Base-by-base conservation (phyloP, 257 asterid species). In the Ballota nigra region DNA sequence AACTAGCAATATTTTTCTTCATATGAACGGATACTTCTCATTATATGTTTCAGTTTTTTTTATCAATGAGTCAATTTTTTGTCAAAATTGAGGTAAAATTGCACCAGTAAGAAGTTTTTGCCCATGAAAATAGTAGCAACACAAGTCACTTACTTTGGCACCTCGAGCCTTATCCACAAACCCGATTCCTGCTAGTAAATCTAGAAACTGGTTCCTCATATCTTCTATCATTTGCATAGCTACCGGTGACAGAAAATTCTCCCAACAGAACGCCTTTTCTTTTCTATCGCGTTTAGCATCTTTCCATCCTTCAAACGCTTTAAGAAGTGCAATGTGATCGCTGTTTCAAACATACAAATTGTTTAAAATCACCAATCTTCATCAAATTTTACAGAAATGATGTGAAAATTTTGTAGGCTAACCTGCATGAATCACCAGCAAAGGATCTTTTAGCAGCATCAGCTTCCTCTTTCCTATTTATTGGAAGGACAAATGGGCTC, bases 381-480 rank as follows among this genome's bases (percentile, higher is more conserved):
- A 67, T 13, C 33, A 26, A 57, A 12, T 52, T 49, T 16, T 16
- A 16, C 10, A 49, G 23, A 18, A 15, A 13, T 45, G 15, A 10
- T 22, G 28, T 23, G 76, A 75, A 68, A 63, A 33, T 33, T 8
- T 2, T 52, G 70, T 15, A 70, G 71, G 65, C 84, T 75, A 77
- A 94, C 99, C 99, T 94, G 97, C 97, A 89, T 6, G 97, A 91
- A 78, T 91, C 97, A 61, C 93, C 99, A 74, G 97, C 95, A 71
- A 94, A 94, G 40, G 88, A 87, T 82, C 90, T 86, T 78, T 91
- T 94, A 4, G 97, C 97, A 69, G 82, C 95, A 81, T 89, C 96
- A 18, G 97, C 97, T 69, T 91, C 99, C 80, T 89, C 91, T 82
- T 82, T 91, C 82, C 89, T 84, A 80, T 75, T 89, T 70, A 94